Conservation (phyloP, 257 asterid genomes). For the Solanum pimpinellifolium region DNA sequence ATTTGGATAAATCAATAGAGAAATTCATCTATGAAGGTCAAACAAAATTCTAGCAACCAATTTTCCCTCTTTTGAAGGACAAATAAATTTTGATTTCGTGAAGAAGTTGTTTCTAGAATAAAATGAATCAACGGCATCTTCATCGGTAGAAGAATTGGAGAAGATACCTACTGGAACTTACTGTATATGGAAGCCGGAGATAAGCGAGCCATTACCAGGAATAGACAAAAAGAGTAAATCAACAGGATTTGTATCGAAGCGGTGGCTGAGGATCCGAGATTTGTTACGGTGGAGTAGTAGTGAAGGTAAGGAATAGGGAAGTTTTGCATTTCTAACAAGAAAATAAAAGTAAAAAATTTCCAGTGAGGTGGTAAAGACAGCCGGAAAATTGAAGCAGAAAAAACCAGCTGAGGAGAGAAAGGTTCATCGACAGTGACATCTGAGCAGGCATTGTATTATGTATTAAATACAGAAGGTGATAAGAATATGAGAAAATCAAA, state of each 20-base stretch:
- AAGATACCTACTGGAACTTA: slow-evolving; percentile 10
- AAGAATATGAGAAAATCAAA: slow-evolving; percentile 6
- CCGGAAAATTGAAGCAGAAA: not conserved
- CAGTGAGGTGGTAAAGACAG: not conserved
- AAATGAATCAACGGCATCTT: not conserved
- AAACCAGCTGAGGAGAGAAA: not conserved
- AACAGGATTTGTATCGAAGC: slow-evolving; percentile 4
- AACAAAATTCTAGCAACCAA: too few species aligned
- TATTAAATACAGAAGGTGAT: not conserved
- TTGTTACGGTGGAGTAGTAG: slow-evolving; percentile 10
- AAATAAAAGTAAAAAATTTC: too few species aligned
- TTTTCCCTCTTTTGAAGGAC: too few species aligned
- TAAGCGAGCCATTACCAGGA: not conserved
- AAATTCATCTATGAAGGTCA: too few species aligned
- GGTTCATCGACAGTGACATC: not conserved
- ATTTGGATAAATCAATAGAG: too few species aligned
- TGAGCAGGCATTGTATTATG: not conserved
- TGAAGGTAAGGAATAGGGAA: not conserved
- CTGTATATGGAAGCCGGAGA: slow-evolving; percentile 17
- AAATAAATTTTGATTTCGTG: too few species aligned
- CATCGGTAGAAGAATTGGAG: slow-evolving; percentile 5
- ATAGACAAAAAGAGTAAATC: slow-evolving; percentile 12
- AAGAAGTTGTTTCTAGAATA: too few species aligned
- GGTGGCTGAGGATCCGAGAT: slow-evolving; percentile 9
- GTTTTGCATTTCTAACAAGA: not conserved